Evolutionary conservation across 768 basidiomycete genomes (phyloP).

Genomic region (Xerocomus brunneocitrinus): DNA sequence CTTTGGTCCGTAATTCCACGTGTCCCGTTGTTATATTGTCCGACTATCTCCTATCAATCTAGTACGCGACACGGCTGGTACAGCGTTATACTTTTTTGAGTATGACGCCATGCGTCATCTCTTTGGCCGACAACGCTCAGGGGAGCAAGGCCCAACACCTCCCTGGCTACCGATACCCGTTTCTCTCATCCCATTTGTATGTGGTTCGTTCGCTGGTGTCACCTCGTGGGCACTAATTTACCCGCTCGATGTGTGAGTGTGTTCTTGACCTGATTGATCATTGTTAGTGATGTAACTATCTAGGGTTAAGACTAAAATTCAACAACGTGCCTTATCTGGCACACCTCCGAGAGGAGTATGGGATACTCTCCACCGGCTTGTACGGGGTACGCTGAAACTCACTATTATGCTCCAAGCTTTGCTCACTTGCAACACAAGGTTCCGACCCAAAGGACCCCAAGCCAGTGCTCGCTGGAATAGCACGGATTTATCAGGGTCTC

Average conservation of each 20-base stretch:
- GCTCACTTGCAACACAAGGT: constrained; percentile 39
- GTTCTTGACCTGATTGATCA: neutral
- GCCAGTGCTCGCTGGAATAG: constrained; percentile 68
- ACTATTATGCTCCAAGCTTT: neutral
- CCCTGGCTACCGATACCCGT: constrained; percentile 78
- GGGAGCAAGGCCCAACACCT: constrained; percentile 80
- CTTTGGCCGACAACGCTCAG: constrained; percentile 69
- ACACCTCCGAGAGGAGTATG: constrained; percentile 63
- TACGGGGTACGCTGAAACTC: constrained; percentile 55
- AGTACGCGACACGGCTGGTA: constrained; percentile 89
- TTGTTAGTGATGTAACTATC: constrained; percentile 5
- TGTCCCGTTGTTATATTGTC: neutral
- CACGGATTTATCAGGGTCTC: constrained; percentile 87
- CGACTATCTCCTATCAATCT: constrained; percentile 5
- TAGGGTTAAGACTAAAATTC: constrained; percentile 93
- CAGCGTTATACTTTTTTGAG: constrained; percentile 89
- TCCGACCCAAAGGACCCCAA: constrained; percentile 77
- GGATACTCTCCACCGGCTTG: constrained; percentile 72
- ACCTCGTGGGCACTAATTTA: constrained; percentile 89
- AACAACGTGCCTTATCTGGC: constrained; percentile 85
- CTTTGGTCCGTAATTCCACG: constrained; percentile 50
- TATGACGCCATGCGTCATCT: constrained; percentile 90
- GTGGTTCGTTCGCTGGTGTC: constrained; percentile 87
- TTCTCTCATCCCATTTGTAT: constrained; percentile 83
- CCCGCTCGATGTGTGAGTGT: constrained; percentile 83